A percentile compares a stretch with the other conserved stretches of the same genome.
Conservation (phyloP, 805 yeast species). For the Brettanomyces custersianus region DNA sequence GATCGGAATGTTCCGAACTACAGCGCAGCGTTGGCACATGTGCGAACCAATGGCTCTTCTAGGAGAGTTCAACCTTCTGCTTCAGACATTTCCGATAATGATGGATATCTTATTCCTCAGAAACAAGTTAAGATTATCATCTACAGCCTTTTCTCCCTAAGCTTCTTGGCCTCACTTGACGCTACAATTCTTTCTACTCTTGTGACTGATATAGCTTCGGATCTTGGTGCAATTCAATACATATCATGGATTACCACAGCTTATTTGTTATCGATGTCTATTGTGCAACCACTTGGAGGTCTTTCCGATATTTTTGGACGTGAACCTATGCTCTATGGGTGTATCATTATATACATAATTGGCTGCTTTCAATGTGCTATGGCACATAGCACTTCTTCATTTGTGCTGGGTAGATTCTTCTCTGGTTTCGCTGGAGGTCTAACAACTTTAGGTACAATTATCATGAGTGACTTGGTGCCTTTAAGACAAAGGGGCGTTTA, state of each 20-base stretch:
- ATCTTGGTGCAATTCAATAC: constrained; percentile 51
- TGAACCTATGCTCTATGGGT: constrained; percentile 39
- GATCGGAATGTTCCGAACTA: background rate
- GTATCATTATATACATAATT: constrained; percentile 45
- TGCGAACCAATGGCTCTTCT: constrained; percentile 4
- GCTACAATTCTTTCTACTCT: constrained; percentile 61
- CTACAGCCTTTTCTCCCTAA: constrained; percentile 34
- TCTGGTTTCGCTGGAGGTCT: constrained; percentile 93
- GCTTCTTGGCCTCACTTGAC: constrained; percentile 59
- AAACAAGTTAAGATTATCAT: constrained; percentile 25
- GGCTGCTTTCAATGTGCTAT: constrained; percentile 51
- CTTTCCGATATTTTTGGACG: constrained; percentile 68
- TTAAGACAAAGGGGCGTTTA: constrained; percentile 72
- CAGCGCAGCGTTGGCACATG: background rate
- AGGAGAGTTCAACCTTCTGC: constrained; percentile 3
- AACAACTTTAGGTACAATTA: constrained; percentile 66
- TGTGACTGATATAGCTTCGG: constrained; percentile 59
- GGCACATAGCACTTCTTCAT: constrained; percentile 35
- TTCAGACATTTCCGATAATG: constrained; percentile 1
- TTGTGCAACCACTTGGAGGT: constrained; percentile 70
- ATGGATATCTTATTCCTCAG: constrained; percentile 21
- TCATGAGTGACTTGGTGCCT: constrained; percentile 74
- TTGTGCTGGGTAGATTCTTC: constrained; percentile 53
- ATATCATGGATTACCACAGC: constrained; percentile 74
- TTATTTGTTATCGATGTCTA: constrained; percentile 57